phyloP scores from a whole-genome alignment of 2,329 filamentous ascomycete genomes.

The Fusarium sp. region DNA sequence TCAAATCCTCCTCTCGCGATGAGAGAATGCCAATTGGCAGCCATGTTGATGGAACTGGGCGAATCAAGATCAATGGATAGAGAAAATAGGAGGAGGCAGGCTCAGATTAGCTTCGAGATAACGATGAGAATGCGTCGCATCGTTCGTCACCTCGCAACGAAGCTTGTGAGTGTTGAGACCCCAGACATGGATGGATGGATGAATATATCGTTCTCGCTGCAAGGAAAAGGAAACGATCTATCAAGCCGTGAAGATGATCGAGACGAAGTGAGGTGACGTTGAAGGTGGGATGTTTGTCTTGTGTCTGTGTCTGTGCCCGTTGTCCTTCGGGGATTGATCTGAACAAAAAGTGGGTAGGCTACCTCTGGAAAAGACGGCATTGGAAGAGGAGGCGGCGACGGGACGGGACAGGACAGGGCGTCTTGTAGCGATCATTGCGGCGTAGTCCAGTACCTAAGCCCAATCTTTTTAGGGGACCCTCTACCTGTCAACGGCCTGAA shows the following conservation, averaged over 20 bases:
- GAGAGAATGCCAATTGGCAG: constrained; percentile 18
- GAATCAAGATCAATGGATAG: neutral
- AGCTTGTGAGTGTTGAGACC: neutral
- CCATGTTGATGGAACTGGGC: constrained; percentile 13
- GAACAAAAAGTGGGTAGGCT: constrained; percentile 15
- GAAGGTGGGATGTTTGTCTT: constrained; percentile 19
- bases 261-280: constrained; percentile 24
- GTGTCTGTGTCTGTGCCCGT: neutral
- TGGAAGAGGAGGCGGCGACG: neutral
- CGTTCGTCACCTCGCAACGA: constrained; percentile 21
- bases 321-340: neutral
- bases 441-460: constrained; percentile 11
- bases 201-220: neutral
- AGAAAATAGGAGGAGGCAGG: neutral
- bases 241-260: neutral
- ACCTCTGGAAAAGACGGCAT: neutral
- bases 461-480: neutral
- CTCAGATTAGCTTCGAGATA: neutral
- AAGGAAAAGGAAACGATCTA: neutral
- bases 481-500: neutral
- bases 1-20: constrained; percentile 20
- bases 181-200: constrained; percentile 21
- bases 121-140: constrained; percentile 18
- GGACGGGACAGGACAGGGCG: neutral
- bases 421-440: constrained; percentile 10